These are phyloP conservation scores for Alnus glutinosa DNA, from an alignment of 306 rosid species.

Conservation along the genomic window DNA sequence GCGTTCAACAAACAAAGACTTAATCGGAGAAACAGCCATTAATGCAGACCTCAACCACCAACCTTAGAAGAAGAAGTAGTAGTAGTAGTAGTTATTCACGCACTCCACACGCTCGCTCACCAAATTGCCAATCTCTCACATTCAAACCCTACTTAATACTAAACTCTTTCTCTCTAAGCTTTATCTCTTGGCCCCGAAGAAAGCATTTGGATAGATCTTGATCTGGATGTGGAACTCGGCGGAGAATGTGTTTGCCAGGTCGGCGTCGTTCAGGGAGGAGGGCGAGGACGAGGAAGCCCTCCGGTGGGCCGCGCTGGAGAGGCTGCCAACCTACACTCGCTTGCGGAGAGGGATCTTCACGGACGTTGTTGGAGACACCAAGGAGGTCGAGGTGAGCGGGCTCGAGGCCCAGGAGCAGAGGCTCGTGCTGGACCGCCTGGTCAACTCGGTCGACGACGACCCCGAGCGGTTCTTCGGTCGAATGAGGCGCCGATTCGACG, in stretches of 20 bases:
- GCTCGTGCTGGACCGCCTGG: slow-evolving; percentile 64
- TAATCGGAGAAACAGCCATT: slow-evolving; percentile 28
- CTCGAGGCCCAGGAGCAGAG: slow-evolving; percentile 65
- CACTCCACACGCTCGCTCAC: neutral
- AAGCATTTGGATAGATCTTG: slow-evolving; percentile 12
- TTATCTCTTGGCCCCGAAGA: neutral
- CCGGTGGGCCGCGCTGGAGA: slow-evolving; percentile 96
- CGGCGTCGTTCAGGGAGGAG: slow-evolving; percentile 58
- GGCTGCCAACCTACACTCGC: slow-evolving; percentile 81
- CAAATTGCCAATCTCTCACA: slow-evolving; percentile 7
- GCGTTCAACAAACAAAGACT: slow-evolving; percentile 27
- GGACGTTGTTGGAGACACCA: slow-evolving; percentile 57
- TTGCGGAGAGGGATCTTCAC: slow-evolving; percentile 79
- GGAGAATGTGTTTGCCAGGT: slow-evolving; percentile 64
- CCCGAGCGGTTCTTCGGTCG: slow-evolving; percentile 68
- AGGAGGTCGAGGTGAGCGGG: slow-evolving; percentile 67
- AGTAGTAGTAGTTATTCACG: neutral
- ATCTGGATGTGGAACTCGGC: slow-evolving; percentile 89
- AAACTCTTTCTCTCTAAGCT: neutral
- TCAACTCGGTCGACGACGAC: slow-evolving; percentile 55
- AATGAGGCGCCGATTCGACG: slow-evolving; percentile 76
- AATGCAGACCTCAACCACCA: slow-evolving; percentile 75
- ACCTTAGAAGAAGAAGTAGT: slow-evolving; percentile 12
- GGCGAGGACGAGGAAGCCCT: slow-evolving; percentile 85
- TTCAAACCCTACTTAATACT: slow-evolving; percentile 8